phyloP scores from a whole-genome alignment of 2,329 filamentous ascomycete species.

The Colletotrichum tofieldiae region DNA sequence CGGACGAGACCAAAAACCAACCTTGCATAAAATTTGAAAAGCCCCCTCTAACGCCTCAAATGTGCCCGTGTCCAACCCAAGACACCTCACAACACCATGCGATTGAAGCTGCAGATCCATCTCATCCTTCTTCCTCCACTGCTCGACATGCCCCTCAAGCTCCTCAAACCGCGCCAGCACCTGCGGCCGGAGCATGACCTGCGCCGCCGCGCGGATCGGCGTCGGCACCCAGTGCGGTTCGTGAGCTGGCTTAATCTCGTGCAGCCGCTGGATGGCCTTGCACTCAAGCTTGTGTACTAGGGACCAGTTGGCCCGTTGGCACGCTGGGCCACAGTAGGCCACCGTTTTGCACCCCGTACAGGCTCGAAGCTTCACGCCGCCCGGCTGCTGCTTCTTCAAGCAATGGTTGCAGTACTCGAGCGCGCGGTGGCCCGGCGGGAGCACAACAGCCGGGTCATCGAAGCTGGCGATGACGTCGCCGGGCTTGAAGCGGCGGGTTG shows the following conservation, averaged over 20 bases:
- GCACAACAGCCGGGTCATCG: conserved; percentile 58
- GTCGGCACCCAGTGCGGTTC: conserved; percentile 63
- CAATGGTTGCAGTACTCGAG: conserved; percentile 66
- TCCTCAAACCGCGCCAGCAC: conserved; percentile 52
- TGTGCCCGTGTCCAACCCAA: conserved; percentile 51
- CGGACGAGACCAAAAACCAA: conserved; percentile 48
- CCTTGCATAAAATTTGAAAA: conserved; percentile 69
- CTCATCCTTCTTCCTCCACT: conserved; percentile 59
- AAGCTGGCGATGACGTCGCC: conserved; percentile 65
- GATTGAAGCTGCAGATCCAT: conserved; percentile 65
- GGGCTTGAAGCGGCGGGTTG: conserved; percentile 59
- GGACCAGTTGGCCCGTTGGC: conserved; percentile 70
- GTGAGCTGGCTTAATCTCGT: conserved; percentile 55
- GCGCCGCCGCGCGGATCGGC: conserved; percentile 68
- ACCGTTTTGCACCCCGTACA: conserved; percentile 70
- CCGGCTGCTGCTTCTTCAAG: conserved; percentile 48
- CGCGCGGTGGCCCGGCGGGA: conserved; percentile 63
- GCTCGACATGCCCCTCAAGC: conserved; percentile 64
- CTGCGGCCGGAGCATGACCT: conserved; percentile 61
- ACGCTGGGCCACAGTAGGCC: conserved; percentile 68
- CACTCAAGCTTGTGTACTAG: conserved; percentile 70
- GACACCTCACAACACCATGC: conserved; percentile 45
- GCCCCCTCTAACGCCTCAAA: conserved; percentile 59
- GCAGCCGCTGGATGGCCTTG: conserved; percentile 54
- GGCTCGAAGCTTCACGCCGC: conserved; percentile 38